Evolutionary conservation across 2,329 filamentous ascomycete species (phyloP).

Genomic region (Coccinonectria pachysandricola): DNA sequence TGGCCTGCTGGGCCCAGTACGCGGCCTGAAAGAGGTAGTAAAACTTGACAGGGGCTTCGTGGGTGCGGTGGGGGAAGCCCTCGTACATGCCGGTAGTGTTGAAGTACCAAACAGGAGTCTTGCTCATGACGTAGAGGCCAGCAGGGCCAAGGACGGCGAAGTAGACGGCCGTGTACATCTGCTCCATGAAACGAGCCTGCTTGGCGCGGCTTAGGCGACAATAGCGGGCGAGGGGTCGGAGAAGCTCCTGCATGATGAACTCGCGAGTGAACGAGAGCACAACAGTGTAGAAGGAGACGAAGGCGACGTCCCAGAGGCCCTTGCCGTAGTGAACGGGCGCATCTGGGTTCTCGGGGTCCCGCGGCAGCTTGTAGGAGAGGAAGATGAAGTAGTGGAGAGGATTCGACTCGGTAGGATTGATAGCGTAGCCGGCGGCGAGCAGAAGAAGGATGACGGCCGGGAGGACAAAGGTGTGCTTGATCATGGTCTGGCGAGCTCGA

Average conservation of each 20-base stretch:
- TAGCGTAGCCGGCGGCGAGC: constrained; percentile 57
- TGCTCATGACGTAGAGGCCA: constrained; percentile 83
- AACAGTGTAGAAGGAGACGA: constrained; percentile 81
- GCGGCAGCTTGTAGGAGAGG: constrained; percentile 71
- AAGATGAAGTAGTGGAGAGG: constrained; percentile 75
- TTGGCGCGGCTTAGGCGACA: constrained; percentile 67
- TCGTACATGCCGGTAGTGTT: constrained; percentile 87
- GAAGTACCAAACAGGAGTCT: constrained; percentile 93
- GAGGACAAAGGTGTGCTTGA: constrained; percentile 51
- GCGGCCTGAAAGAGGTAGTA: constrained; percentile 92
- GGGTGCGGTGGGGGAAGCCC: constrained; percentile 71
- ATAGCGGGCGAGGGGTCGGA: constrained; percentile 63
- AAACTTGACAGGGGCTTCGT: constrained; percentile 77
- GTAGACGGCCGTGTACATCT: constrained; percentile 89
- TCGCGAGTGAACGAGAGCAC: constrained; percentile 89
- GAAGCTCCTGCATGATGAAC: constrained; percentile 86
- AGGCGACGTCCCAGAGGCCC: constrained; percentile 74
- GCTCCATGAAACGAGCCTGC: constrained; percentile 89
- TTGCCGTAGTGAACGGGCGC: constrained; percentile 69
- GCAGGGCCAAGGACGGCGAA: constrained; percentile 73
- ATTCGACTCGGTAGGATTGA: constrained; percentile 70
- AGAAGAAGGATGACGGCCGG: constrained; percentile 59
- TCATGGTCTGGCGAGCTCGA: constrained; percentile 41
- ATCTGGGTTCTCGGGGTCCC: constrained; percentile 21
- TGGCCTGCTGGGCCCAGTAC: constrained; percentile 92